These are phyloP conservation scores for Hypocreales sp. DNA, from an alignment of 2,329 filamentous ascomycete genomes.

Conservation along the genomic window DNA sequence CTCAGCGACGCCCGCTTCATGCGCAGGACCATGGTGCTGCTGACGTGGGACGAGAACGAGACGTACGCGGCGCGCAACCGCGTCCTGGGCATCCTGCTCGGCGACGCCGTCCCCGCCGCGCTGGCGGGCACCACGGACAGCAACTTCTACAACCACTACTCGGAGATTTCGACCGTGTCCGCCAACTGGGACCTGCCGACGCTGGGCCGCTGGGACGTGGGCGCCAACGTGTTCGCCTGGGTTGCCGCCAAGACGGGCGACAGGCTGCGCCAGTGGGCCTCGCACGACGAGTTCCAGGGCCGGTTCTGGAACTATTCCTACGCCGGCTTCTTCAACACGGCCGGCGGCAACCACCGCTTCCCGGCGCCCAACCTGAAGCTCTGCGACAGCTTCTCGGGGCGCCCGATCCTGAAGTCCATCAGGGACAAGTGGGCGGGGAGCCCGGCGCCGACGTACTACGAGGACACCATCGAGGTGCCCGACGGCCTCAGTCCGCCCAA, in stretches of 20 bases:
- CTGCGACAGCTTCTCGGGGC: constrained; percentile 14
- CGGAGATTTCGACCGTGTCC: constrained; percentile 46
- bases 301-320: constrained; percentile 39
- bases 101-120: constrained; percentile 52
- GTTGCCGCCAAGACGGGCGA: constrained; percentile 49
- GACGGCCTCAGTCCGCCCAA: constrained; percentile 27
- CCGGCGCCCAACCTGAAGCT: constrained; percentile 24
- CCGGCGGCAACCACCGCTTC: constrained; percentile 17
- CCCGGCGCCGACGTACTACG: constrained; percentile 25
- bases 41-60: constrained; percentile 71
- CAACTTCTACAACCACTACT: constrained; percentile 62
- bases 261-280: constrained; percentile 21
- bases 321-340: constrained; percentile 28
- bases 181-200: constrained; percentile 58
- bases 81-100: constrained; percentile 56
- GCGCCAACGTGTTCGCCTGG: constrained; percentile 51
- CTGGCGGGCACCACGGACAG: constrained; percentile 52
- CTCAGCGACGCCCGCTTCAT: constrained; percentile 56
- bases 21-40: constrained; percentile 57
- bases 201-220: constrained; percentile 56
- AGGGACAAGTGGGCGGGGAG: constrained; percentile 21
- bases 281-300: constrained; percentile 17
- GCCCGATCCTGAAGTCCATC: constrained; percentile 21
- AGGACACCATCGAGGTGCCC: constrained; percentile 19
- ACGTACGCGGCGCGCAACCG: constrained; percentile 52